Evolutionary conservation across 2,329 filamentous ascomycete genomes (phyloP).

Genomic region (Hypoxylon sp.): DNA sequence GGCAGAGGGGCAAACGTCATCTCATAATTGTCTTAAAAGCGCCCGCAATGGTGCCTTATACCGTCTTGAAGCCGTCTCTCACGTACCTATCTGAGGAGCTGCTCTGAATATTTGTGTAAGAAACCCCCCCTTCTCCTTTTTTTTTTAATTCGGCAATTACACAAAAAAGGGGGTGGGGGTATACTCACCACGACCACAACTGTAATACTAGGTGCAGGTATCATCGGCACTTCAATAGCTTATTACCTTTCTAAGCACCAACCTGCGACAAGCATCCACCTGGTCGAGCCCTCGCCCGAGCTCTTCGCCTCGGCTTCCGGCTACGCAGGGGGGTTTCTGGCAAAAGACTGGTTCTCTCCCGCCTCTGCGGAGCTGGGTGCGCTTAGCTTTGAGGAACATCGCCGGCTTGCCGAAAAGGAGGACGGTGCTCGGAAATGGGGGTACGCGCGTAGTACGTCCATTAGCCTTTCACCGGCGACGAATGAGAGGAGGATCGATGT

Average conservation of each 20-base stretch:
- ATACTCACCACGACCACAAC: slow-evolving; percentile 63
- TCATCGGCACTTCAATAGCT: slow-evolving; percentile 79
- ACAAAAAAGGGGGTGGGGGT: neutral
- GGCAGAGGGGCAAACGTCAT: slow-evolving; percentile 13
- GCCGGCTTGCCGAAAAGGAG: slow-evolving; percentile 71
- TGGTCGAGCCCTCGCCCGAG: slow-evolving; percentile 63
- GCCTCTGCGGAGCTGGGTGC: slow-evolving; percentile 71
- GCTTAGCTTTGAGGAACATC: slow-evolving; percentile 79
- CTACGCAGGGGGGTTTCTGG: slow-evolving; percentile 80
- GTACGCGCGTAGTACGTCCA: slow-evolving; percentile 68
- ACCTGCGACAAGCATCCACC: slow-evolving; percentile 60
- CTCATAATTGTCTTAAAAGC: neutral
- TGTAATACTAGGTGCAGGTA: slow-evolving; percentile 77
- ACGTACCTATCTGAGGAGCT: neutral
- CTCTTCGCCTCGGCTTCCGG: slow-evolving; percentile 83
- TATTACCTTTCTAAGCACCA: slow-evolving; percentile 75
- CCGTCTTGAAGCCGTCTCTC: too few relatives aligned
- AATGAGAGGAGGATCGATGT: slow-evolving; percentile 68
- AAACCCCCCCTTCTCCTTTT: too few relatives aligned
- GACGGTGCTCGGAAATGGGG: slow-evolving; percentile 69
- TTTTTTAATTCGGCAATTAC: neutral
- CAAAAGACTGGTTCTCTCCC: slow-evolving; percentile 78
- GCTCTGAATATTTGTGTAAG: neutral
- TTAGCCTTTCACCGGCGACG: slow-evolving; percentile 62
- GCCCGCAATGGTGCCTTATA: neutral